phyloP scores from a whole-genome alignment of 345 rosid genomes.

The Eucalyptus regnans region DNA sequence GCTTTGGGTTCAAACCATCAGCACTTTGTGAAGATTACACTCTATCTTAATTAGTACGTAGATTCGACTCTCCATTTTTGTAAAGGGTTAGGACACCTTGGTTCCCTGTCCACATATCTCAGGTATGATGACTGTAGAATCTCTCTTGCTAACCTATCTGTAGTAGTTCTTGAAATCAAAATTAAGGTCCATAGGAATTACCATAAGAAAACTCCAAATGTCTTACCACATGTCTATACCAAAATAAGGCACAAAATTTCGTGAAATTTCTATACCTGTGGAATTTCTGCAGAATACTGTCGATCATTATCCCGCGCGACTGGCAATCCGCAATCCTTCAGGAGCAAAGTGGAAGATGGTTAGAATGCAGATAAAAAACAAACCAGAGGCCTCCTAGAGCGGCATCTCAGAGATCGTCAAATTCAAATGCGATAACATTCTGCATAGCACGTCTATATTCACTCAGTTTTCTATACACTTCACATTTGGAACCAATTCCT shows the following conservation, averaged over 20 bases:
- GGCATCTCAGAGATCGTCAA: not conserved
- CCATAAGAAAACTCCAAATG: not conserved
- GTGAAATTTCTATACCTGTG: slow-evolving; percentile 47
- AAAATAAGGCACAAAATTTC: not conserved
- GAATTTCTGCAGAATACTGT: slow-evolving; percentile 86
- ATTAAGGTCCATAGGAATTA: not conserved
- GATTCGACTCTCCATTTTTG: not conserved
- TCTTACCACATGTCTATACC: not conserved
- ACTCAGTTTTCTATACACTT: not conserved
- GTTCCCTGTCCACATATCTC: not conserved
- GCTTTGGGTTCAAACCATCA: not conserved
- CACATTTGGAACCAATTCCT: not conserved
- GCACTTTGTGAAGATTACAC: not conserved
- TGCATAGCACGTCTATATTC: not conserved
- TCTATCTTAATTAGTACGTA: not conserved
- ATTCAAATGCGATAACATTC: not conserved
- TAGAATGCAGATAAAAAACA: not conserved
- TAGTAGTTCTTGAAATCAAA: not conserved
- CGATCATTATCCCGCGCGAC: slow-evolving; percentile 85
- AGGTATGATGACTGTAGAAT: not conserved
- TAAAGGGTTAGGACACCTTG: not conserved
- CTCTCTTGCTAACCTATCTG: not conserved
- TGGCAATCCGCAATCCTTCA: slow-evolving; percentile 75
- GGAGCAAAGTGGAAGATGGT: not conserved
- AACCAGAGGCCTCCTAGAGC: not conserved